phyloP scores from a whole-genome alignment of 75 land plant species.

The Pinus taeda region DNA sequence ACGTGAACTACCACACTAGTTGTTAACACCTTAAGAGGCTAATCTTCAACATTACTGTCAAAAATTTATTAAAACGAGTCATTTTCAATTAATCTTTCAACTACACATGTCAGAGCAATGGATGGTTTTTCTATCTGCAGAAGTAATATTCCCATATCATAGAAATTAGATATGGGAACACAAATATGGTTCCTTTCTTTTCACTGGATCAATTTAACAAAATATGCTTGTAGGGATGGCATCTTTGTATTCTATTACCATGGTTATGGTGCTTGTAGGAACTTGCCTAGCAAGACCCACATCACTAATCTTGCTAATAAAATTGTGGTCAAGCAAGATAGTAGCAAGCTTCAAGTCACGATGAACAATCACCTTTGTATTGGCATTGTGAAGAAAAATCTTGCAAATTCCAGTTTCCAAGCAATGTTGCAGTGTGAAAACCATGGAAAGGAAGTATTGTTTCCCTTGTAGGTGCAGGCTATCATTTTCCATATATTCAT shows the following conservation, averaged over 20 bases:
- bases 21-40: slow-evolving; percentile 34
- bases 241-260: slow-evolving; percentile 31
- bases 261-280: slow-evolving; percentile 11
- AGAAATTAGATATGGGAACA: slow-evolving; percentile 63
- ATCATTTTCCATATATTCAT: slow-evolving; percentile 46
- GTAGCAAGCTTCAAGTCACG: slow-evolving; percentile 76
- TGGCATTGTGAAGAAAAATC: slow-evolving; percentile 53
- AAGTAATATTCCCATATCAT: slow-evolving; percentile 65
- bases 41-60: slow-evolving; percentile 31
- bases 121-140: slow-evolving; percentile 60
- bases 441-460: slow-evolving; percentile 55
- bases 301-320: slow-evolving; percentile 29
- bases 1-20: too few species aligned
- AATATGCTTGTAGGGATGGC: slow-evolving; percentile 67
- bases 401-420: slow-evolving; percentile 66
- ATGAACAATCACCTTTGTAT: slow-evolving; percentile 60
- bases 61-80: slow-evolving; percentile 27
- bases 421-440: slow-evolving; percentile 49
- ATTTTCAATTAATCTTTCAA: slow-evolving; percentile 49
- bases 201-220: slow-evolving; percentile 79
- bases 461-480: slow-evolving; percentile 31
- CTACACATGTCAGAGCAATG: slow-evolving; percentile 40
- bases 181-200: slow-evolving; percentile 53
- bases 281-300: slow-evolving; percentile 60
- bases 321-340: slow-evolving; percentile 52